Percentiles rank a stretch among this genome's conserved stretches.
phyloP scores from a whole-genome alignment of 2,329 filamentous ascomycete genomes.

The Neophaeococcomyces mojaviensis region DNA sequence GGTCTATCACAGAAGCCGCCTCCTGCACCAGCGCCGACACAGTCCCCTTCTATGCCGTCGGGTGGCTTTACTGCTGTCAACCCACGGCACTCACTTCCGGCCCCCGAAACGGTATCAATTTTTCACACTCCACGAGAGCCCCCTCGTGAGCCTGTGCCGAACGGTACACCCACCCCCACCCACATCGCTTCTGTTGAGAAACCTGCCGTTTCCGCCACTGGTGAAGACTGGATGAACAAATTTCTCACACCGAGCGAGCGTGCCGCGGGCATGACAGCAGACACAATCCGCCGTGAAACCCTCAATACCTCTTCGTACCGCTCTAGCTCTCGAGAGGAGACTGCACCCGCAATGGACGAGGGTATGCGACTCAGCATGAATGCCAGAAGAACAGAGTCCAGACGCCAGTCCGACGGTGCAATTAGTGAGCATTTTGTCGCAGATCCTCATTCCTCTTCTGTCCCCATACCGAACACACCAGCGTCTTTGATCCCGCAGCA shows the following conservation, averaged over 20 bases:
- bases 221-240: conserved; percentile 41
- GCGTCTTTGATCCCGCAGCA: conserved; percentile 44
- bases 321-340: conserved; percentile 2
- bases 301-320: background rate
- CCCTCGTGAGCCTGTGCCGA: background rate
- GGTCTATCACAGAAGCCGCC: conserved; percentile 13
- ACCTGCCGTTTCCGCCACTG: background rate
- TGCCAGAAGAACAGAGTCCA: conserved; percentile 1
- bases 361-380: conserved; percentile 5
- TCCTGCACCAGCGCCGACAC: background rate
- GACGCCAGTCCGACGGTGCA: conserved; percentile 6
- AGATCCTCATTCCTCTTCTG: conserved; percentile 18
- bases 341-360: conserved; percentile 1
- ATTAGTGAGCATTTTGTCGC: background rate
- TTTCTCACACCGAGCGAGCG: conserved; percentile 55
- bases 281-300: conserved; percentile 16
- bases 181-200: background rate
- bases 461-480: conserved; percentile 49
- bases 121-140: background rate
- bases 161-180: background rate
- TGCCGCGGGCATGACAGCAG: conserved; percentile 28
- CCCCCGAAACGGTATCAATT: conserved; percentile 8
- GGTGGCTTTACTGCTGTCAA: conserved; percentile 54
- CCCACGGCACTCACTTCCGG: conserved; percentile 34
- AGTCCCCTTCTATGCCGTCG: conserved; percentile 28